Percentiles rank a stretch among this genome's conserved stretches.
Evolutionary conservation across 352 stramenopile species (phyloP).

Genomic region (Phytopythium cucurbitacearum): DNA sequence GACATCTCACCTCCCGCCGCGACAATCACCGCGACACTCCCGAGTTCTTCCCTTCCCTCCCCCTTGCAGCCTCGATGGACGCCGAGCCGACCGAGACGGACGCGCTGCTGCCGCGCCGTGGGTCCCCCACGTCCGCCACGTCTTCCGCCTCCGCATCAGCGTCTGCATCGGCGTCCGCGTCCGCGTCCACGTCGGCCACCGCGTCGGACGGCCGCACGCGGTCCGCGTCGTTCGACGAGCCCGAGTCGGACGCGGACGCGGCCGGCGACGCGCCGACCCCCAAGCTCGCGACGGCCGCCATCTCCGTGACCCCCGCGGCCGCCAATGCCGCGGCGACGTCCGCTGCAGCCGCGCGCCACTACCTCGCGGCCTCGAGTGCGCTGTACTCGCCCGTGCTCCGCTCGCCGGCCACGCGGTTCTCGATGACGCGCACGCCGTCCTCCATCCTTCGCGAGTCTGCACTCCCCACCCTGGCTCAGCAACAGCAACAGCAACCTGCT

Average conservation of each 20-base stretch:
- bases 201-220: too few relatives aligned
- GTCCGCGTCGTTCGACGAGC: background rate
- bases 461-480: too few relatives aligned
- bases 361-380: conserved; percentile 22
- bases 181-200: too few relatives aligned
- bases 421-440: too few relatives aligned
- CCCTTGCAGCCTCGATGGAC: background rate
- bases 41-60: too few relatives aligned
- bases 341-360: conserved; percentile 1
- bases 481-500: background rate
- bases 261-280: background rate
- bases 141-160: conserved; percentile 7
- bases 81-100: conserved; percentile 35
- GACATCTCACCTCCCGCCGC: too few relatives aligned
- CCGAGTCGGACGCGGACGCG: background rate
- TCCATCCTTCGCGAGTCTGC: too few relatives aligned
- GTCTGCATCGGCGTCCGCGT: too few relatives aligned
- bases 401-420: conserved; percentile 24
- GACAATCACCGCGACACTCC: too few relatives aligned
- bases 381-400: conserved; percentile 31
- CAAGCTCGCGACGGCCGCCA: background rate
- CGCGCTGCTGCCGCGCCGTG: conserved; percentile 21
- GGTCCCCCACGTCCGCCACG: conserved; percentile 3
- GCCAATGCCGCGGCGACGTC: background rate
- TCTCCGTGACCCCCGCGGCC: conserved; percentile 1